Evolutionary conservation across 441 rosid genomes (phyloP).

Genomic region (Croton setiger): DNA sequence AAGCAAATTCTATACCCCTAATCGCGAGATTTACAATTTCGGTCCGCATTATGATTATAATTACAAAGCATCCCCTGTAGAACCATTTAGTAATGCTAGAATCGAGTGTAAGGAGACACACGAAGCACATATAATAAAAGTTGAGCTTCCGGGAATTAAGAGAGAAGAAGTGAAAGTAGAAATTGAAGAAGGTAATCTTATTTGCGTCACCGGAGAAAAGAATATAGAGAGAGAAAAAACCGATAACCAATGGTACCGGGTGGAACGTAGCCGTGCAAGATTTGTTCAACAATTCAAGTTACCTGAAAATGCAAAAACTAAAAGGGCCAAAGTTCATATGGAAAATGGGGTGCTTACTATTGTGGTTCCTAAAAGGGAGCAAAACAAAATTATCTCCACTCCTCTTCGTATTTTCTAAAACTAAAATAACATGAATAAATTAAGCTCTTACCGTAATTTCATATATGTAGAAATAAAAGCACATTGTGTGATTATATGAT

Average conservation of each 20-base stretch:
- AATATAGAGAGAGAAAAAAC: slow-evolving; percentile 28
- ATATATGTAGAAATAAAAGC: too few relatives aligned
- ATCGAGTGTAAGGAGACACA: slow-evolving; percentile 39
- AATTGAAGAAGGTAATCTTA: slow-evolving; percentile 27
- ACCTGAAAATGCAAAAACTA: slow-evolving; percentile 30
- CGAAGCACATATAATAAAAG: slow-evolving; percentile 29
- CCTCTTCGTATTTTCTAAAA: neutral
- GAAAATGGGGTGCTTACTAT: slow-evolving; percentile 38
- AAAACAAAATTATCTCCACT: neutral
- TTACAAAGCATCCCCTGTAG: neutral
- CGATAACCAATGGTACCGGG: slow-evolving; percentile 22
- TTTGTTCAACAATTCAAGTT: slow-evolving; percentile 28
- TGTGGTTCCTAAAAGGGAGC: slow-evolving; percentile 32
- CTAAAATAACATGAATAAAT: too few relatives aligned
- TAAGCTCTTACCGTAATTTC: too few relatives aligned
- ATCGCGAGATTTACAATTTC: neutral
- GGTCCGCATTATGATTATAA: neutral
- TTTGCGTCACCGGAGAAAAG: slow-evolving; percentile 38
- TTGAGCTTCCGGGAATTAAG: slow-evolving; percentile 30
- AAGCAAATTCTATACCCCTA: neutral
- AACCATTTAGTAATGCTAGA: slow-evolving; percentile 8
- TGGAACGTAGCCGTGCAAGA: slow-evolving; percentile 26
- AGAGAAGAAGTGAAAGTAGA: slow-evolving; percentile 41
- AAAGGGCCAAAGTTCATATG: slow-evolving; percentile 21
- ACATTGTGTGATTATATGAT: too few relatives aligned